A percentile compares a stretch with the other conserved stretches of the same genome.
Conservation (phyloP, 2,329 filamentous ascomycete genomes). For the Cercospora janseana region DNA sequence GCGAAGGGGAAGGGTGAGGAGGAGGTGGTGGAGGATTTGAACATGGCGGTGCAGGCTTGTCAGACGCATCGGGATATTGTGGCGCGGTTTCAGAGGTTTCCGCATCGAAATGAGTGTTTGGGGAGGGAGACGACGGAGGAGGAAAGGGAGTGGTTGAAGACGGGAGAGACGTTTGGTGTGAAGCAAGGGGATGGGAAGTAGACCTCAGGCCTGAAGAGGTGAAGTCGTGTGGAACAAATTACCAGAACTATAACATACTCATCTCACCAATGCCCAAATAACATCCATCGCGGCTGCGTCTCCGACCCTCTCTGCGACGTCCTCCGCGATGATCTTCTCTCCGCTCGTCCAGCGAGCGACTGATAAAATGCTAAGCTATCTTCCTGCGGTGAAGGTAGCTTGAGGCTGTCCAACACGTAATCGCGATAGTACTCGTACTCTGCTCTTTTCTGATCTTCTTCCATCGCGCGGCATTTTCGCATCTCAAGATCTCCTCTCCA, state of each 20-base stretch:
- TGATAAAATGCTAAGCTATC: background rate
- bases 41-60: constrained; percentile 41
- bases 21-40: constrained; percentile 34
- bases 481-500: background rate
- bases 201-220: too few species aligned
- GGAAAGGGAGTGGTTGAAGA: constrained; percentile 52
- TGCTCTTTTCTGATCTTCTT: background rate
- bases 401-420: background rate
- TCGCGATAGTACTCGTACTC: background rate
- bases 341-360: background rate
- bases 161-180: constrained; percentile 45
- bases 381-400: background rate
- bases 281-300: too few species aligned
- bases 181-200: constrained; percentile 23
- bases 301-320: too few species aligned
- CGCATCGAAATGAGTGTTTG: constrained; percentile 55
- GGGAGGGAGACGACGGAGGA: constrained; percentile 51
- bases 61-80: constrained; percentile 53
- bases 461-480: background rate
- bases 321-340: too few species aligned
- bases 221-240: too few species aligned
- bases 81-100: constrained; percentile 57
- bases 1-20: constrained; percentile 38
- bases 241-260: too few species aligned
- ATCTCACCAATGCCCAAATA: too few species aligned